phyloP scores from a whole-genome alignment of 768 basidiomycete species.

The Gymnopilus dilepis region DNA sequence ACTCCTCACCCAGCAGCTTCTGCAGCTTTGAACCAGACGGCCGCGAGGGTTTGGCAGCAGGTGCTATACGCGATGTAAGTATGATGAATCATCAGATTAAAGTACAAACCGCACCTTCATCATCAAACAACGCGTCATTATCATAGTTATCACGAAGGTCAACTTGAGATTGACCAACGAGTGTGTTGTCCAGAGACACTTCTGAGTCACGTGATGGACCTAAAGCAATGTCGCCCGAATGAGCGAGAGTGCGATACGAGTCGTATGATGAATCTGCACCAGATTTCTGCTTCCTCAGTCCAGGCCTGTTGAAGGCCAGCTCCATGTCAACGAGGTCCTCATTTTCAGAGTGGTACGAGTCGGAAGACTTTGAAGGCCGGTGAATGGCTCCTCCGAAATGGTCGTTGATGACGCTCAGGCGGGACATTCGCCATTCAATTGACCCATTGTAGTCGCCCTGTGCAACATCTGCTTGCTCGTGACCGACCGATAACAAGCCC shows the following conservation, averaged over 20 bases:
- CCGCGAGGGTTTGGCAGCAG: slow-evolving; percentile 36
- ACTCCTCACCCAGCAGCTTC: slow-evolving; percentile 67
- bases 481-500: slow-evolving; percentile 63
- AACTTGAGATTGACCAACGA: slow-evolving; percentile 27
- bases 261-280: slow-evolving; percentile 33
- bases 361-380: slow-evolving; percentile 39
- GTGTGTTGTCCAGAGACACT: slow-evolving; percentile 31
- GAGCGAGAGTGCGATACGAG: slow-evolving; percentile 33
- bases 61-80: slow-evolving; percentile 16
- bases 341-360: slow-evolving; percentile 42
- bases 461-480: slow-evolving; percentile 72
- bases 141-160: slow-evolving; percentile 25
- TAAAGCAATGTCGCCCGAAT: slow-evolving; percentile 23
- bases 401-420: slow-evolving; percentile 63
- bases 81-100: neutral
- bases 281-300: slow-evolving; percentile 36
- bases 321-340: slow-evolving; percentile 67
- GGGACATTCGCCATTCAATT: slow-evolving; percentile 79
- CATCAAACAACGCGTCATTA: slow-evolving; percentile 37
- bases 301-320: slow-evolving; percentile 50
- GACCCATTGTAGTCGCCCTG: slow-evolving; percentile 75
- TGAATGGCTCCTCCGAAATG: slow-evolving; percentile 47
- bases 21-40: slow-evolving; percentile 50
- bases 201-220: slow-evolving; percentile 27
- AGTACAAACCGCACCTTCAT: slow-evolving; percentile 41